A percentile compares a stretch with the other conserved stretches of the same genome.
phyloP scores from a whole-genome alignment of 345 rosid species.

The Arabis alpina region DNA sequence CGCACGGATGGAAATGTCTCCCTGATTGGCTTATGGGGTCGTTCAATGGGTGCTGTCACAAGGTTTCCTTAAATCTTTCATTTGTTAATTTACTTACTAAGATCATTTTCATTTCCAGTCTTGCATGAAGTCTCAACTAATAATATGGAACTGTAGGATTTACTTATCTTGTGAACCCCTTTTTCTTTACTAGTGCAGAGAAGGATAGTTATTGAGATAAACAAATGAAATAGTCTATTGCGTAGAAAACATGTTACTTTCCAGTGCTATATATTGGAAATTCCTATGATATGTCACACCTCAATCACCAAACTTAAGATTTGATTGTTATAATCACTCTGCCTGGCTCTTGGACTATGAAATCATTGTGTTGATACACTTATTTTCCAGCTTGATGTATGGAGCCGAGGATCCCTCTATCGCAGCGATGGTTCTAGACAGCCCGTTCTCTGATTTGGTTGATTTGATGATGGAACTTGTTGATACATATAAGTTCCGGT shows the following conservation, averaged over 20 bases:
- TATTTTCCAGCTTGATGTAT: constrained; percentile 72
- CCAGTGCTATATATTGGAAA: constrained; percentile 13
- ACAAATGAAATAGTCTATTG: not conserved
- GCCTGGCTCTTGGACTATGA: constrained; percentile 15
- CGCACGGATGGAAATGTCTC: constrained; percentile 89
- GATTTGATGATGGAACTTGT: constrained; percentile 97
- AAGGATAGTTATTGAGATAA: constrained; percentile 6
- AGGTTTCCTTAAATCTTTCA: constrained; percentile 51
- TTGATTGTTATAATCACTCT: not conserved
- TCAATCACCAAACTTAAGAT: not conserved
- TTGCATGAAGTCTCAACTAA: constrained; percentile 18
- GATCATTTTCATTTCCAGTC: constrained; percentile 42
- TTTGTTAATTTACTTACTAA: constrained; percentile 11
- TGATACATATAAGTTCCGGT: constrained; percentile 76
- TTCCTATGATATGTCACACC: not conserved
- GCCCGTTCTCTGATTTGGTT: constrained; percentile 94
- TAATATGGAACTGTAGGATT: not conserved
- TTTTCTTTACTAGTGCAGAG: not conserved
- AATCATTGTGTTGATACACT: constrained; percentile 18
- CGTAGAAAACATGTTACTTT: not conserved
- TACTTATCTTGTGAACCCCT: too few species aligned
- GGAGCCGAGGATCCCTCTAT: constrained; percentile 98
- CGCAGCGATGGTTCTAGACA: constrained; percentile 95
- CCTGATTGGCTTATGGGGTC: constrained; percentile 97
- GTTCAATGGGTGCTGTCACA: constrained; percentile 97